Evolutionary conservation across 2,329 filamentous ascomycete genomes (phyloP).

Genomic region (Pseudogymnoascus pannorum): DNA sequence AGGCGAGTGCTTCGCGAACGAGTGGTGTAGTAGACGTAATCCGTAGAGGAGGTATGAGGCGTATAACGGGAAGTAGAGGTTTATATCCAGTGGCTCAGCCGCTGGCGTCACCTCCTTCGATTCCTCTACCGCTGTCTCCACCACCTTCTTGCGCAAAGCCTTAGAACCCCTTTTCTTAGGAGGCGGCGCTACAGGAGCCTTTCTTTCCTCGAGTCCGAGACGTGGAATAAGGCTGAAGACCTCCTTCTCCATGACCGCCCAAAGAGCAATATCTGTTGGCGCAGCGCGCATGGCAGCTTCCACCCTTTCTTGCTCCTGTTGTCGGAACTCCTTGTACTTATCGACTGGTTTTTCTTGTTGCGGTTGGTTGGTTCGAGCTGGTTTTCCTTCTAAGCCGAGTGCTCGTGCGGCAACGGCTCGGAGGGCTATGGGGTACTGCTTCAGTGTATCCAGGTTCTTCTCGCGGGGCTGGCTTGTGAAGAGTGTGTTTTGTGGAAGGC

Average conservation of each 20-base stretch:
- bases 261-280: constrained; percentile 55
- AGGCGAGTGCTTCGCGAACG: constrained; percentile 51
- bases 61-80: constrained; percentile 57
- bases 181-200: neutral
- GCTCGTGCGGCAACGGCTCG: constrained; percentile 26
- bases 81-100: constrained; percentile 18
- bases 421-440: constrained; percentile 25
- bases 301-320: constrained; percentile 44
- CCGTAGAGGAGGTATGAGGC: constrained; percentile 52
- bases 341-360: constrained; percentile 1
- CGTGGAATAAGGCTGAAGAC: constrained; percentile 55
- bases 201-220: constrained; percentile 42
- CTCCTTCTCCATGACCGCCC: constrained; percentile 58
- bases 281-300: constrained; percentile 47
- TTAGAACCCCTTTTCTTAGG: constrained; percentile 12
- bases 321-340: constrained; percentile 21
- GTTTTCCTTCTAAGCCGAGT: constrained; percentile 19
- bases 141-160: neutral
- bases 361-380: constrained; percentile 10
- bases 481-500: neutral
- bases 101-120: constrained; percentile 9
- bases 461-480: neutral
- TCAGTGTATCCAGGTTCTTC: constrained; percentile 14
- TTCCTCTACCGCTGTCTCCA: constrained; percentile 8
- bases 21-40: constrained; percentile 47